Evolutionary conservation across 352 stramenopile species (phyloP).

Genomic region (Pythium aquatile): DNA sequence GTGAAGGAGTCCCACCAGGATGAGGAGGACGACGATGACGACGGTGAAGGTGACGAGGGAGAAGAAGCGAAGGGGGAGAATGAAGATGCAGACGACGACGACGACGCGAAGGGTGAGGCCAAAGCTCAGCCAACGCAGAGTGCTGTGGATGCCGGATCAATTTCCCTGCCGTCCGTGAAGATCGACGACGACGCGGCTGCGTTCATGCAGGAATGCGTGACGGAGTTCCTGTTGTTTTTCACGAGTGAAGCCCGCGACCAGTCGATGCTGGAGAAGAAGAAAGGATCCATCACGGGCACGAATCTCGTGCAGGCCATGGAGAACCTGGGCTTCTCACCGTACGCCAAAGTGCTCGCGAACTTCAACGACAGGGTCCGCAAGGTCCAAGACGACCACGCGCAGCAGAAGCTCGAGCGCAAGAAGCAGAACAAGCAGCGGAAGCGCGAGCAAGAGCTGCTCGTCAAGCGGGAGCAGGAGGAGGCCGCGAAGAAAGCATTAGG

Average conservation of each 20-base stretch:
- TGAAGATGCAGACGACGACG: conserved; percentile 24
- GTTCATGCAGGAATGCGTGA: conserved; percentile 86
- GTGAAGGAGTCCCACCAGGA: conserved; percentile 24
- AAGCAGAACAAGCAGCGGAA: conserved; percentile 34
- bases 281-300: conserved; percentile 54
- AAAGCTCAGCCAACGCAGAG: not conserved
- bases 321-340: conserved; percentile 69
- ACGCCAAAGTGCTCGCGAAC: conserved; percentile 51
- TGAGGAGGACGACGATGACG: conserved; percentile 18
- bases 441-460: conserved; percentile 25
- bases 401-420: conserved; percentile 68
- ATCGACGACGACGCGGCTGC: conserved; percentile 76
- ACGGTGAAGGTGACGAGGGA: conserved; percentile 11
- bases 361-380: conserved; percentile 75
- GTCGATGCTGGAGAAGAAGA: conserved; percentile 62
- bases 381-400: conserved; percentile 53
- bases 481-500: conserved; percentile 36
- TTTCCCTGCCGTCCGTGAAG: conserved; percentile 36
- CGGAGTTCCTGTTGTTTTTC: conserved; percentile 80
- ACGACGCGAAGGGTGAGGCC: conserved; percentile 10
- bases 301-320: conserved; percentile 64
- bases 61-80: conserved; percentile 9
- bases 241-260: conserved; percentile 79
- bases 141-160: not conserved
- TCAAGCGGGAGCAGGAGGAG: conserved; percentile 47